These are phyloP conservation scores for Leishmania lainsoni DNA, from an alignment of 208 protist genomes.

Conservation along the genomic window DNA sequence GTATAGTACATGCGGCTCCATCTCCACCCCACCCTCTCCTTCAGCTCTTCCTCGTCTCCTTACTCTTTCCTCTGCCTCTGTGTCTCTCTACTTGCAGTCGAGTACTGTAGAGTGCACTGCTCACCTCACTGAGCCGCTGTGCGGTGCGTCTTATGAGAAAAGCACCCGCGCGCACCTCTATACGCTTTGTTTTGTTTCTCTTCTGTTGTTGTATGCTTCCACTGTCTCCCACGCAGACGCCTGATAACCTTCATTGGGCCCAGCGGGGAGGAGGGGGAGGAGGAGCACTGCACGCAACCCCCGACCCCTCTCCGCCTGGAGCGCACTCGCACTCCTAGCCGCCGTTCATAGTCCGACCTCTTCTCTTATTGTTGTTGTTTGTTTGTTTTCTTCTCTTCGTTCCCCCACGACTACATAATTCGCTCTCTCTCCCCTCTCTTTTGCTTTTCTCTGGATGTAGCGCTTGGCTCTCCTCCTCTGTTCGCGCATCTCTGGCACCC, in stretches of 20 bases:
- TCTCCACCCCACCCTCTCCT: background rate
- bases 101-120: too few species aligned
- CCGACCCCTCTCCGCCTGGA: background rate
- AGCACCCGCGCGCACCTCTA: background rate
- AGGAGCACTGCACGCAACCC: background rate
- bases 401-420: background rate
- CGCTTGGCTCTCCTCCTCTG: too few species aligned
- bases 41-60: background rate
- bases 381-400: background rate
- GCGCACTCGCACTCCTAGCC: background rate
- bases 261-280: background rate
- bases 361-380: background rate
- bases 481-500: background rate
- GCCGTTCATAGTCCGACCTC: background rate
- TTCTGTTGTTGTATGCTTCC: background rate
- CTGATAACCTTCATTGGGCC: background rate
- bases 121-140: background rate
- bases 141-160: background rate
- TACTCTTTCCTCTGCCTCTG: background rate
- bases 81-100: background rate
- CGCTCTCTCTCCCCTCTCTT: background rate
- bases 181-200: conserved; percentile 2
- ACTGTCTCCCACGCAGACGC: background rate
- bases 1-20: background rate
- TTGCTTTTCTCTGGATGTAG: conserved; percentile 7